Conservation (phyloP, 2,329 filamentous ascomycete species). For the Colletotrichum somersetense region DNA sequence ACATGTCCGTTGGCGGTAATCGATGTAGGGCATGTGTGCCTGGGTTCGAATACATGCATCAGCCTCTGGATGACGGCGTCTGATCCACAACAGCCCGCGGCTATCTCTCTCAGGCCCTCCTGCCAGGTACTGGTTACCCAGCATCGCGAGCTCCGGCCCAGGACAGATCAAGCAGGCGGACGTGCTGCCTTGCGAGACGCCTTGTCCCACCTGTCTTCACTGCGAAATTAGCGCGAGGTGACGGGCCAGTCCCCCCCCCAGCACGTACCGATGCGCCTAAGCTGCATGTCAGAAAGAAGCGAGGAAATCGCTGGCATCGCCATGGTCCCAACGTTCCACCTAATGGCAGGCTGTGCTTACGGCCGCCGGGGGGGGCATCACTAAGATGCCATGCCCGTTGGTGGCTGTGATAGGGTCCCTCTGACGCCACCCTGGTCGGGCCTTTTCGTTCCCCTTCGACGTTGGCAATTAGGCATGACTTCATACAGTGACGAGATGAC, state of each 20-base stretch:
- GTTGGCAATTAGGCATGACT: constrained; percentile 12
- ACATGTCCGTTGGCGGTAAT: constrained; percentile 25
- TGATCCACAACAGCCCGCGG: constrained; percentile 19
- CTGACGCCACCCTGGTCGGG: constrained; percentile 5
- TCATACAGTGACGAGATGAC: constrained; percentile 27
- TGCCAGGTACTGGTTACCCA: constrained; percentile 11
- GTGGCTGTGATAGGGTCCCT: constrained; percentile 12
- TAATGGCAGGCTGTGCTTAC: constrained; percentile 40
- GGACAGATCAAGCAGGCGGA: background rate
- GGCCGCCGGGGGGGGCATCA: constrained; percentile 7
- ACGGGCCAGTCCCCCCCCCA: constrained; percentile 18
- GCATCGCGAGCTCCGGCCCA: constrained; percentile 32
- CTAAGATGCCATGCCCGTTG: constrained; percentile 6
- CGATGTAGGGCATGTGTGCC: background rate
- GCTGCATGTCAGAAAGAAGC: constrained; percentile 37
- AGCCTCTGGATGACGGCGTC: background rate
- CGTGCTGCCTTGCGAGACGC: constrained; percentile 35
- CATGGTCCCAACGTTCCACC: constrained; percentile 25
- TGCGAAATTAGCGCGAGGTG: constrained; percentile 18
- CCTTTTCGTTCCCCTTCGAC: background rate
- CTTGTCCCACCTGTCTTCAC: constrained; percentile 17
- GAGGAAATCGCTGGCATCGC: constrained; percentile 24
- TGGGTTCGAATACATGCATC: background rate
- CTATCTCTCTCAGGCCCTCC: background rate
- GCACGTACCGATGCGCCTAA: constrained; percentile 14